phyloP scores from a whole-genome alignment of 1,284 basidiomycete species.

The Irpex rosettiformis region DNA sequence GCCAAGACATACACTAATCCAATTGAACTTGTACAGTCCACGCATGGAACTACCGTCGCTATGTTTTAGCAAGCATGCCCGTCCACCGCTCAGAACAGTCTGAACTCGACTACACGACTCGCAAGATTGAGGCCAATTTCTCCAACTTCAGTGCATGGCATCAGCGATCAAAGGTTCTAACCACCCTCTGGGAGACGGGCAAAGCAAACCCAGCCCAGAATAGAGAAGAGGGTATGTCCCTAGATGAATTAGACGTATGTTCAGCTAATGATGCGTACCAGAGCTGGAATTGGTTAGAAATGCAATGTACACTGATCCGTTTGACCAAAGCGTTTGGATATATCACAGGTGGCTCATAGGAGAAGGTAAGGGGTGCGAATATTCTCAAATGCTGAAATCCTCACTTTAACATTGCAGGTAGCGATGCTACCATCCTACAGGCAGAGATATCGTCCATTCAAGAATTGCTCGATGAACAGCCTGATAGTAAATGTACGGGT shows the following conservation, averaged over 20 bases:
- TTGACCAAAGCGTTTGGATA: constrained; percentile 96
- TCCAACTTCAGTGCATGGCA: constrained; percentile 99
- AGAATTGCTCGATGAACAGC: constrained; percentile 87
- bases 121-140: constrained; percentile 93
- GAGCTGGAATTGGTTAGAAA: constrained; percentile 93
- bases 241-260: background rate
- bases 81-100: constrained; percentile 44
- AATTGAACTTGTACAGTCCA: constrained; percentile 54
- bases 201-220: constrained; percentile 47
- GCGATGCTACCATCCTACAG: constrained; percentile 52
- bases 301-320: constrained; percentile 95
- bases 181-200: constrained; percentile 62
- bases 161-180: constrained; percentile 84
- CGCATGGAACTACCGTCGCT: constrained; percentile 90
- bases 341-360: constrained; percentile 97
- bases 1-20: background rate
- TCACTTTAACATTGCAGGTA: constrained; percentile 37
- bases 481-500: constrained; percentile 87
- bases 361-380: constrained; percentile 41
- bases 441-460: constrained; percentile 82
- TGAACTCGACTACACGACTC: constrained; percentile 81
- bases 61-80: constrained; percentile 72
- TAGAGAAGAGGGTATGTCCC: constrained; percentile 60
- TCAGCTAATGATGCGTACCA: constrained; percentile 27
- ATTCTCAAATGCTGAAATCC: too few relatives aligned